These are phyloP conservation scores for Alternaria gansuensis DNA, from an alignment of 2,329 filamentous ascomycete species.

Conservation along the genomic window DNA sequence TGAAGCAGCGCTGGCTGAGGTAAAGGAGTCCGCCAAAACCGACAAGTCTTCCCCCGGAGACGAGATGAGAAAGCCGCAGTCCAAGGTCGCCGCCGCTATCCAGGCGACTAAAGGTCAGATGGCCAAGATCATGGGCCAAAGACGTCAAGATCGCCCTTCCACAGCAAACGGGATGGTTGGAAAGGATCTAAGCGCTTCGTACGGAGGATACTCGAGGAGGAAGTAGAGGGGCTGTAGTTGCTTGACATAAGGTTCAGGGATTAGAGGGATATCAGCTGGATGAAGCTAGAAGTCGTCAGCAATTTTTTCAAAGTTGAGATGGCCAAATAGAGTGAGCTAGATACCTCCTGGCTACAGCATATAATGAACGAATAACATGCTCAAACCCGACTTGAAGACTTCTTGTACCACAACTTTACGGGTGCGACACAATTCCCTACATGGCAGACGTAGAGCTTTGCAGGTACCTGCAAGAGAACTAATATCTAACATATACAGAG, in stretches of 20 bases:
- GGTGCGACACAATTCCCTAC: not conserved
- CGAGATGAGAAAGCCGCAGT: not conserved
- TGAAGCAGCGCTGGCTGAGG: not conserved
- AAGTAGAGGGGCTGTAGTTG: not conserved
- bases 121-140: not conserved
- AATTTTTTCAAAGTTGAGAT: not conserved
- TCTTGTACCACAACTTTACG: not conserved
- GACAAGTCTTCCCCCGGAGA: not conserved
- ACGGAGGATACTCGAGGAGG: not conserved
- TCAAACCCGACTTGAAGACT: not conserved
- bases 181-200: not conserved
- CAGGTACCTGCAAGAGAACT: slow-evolving; percentile 18
- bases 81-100: not conserved
- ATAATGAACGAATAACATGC: not conserved
- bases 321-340: not conserved
- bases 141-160: not conserved
- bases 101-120: not conserved
- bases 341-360: not conserved
- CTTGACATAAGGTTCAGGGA: not conserved
- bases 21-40: not conserved
- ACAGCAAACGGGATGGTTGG: not conserved
- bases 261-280: not conserved
- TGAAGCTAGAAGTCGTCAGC: not conserved
- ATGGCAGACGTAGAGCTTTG: slow-evolving; percentile 6
- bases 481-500: slow-evolving; percentile 19